These are phyloP conservation scores for Sugiyamaella floridensis DNA, from an alignment of 805 yeast species.

Conservation along the genomic window DNA sequence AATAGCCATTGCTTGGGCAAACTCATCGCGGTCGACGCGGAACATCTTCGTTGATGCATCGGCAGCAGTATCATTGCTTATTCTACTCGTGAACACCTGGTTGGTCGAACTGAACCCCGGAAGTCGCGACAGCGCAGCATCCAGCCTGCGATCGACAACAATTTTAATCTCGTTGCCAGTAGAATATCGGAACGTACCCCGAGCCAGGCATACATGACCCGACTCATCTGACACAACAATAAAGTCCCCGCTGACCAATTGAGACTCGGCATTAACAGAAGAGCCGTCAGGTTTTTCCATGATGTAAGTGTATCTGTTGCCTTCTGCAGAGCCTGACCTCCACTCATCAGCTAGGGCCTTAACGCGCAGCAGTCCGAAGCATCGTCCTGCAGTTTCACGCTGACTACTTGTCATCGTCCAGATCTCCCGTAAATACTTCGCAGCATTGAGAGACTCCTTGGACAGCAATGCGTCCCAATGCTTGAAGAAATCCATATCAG, in stretches of 20 bases:
- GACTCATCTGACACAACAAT: conserved; percentile 71
- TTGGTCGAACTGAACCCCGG: conserved; percentile 40
- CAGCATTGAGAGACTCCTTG: conserved; percentile 60
- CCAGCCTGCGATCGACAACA: conserved; percentile 48
- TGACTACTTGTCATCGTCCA: conserved; percentile 56
- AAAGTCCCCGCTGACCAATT: conserved; percentile 48
- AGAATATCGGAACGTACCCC: conserved; percentile 48
- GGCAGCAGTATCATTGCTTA: conserved; percentile 23
- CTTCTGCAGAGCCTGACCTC: conserved; percentile 5
- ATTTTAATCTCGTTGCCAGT: conserved; percentile 41
- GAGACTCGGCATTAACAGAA: conserved; percentile 37
- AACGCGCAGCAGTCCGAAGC: conserved; percentile 47
- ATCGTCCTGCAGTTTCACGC: conserved; percentile 59
- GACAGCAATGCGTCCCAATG: conserved; percentile 71
- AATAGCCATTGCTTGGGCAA: conserved; percentile 63
- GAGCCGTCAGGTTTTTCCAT: conserved; percentile 10
- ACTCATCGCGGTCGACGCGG: conserved; percentile 75
- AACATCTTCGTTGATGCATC: conserved; percentile 32
- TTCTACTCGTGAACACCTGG: conserved; percentile 43
- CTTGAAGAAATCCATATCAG: conserved; percentile 43
- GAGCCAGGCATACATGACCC: conserved; percentile 69
- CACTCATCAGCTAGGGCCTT: conserved; percentile 9
- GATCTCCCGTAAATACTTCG: conserved; percentile 50
- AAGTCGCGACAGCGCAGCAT: conserved; percentile 35
- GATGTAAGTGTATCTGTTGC: conserved; percentile 15